These are phyloP conservation scores for Excoecaria agallocha DNA, from an alignment of 345 rosid genomes.

Conservation along the genomic window DNA sequence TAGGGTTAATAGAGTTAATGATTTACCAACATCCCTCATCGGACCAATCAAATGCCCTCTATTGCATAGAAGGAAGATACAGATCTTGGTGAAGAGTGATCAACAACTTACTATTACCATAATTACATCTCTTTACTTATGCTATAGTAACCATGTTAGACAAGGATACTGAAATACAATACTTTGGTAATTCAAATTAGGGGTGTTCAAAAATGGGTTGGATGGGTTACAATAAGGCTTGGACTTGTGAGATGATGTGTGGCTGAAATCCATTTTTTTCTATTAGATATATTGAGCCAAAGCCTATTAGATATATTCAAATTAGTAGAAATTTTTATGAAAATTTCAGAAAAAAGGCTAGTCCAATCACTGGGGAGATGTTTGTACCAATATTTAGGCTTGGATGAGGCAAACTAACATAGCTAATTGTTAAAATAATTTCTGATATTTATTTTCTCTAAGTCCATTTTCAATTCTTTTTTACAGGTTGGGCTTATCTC, in stretches of 20 bases:
- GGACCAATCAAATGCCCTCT: not conserved
- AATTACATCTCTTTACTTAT: not conserved
- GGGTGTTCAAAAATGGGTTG: too few relatives aligned
- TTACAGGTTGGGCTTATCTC: constrained; percentile 88
- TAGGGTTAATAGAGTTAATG: constrained; percentile 4
- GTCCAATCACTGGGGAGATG: not conserved
- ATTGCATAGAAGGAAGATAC: not conserved
- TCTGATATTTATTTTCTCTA: constrained; percentile 19
- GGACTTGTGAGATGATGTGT: too few relatives aligned
- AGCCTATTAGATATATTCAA: not conserved
- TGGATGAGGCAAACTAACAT: not conserved
- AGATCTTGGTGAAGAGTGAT: not conserved
- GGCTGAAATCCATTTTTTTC: too few relatives aligned
- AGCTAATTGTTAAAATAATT: not conserved
- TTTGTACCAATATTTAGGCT: not conserved
- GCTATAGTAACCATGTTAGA: not conserved
- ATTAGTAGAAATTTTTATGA: not conserved
- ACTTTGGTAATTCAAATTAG: too few relatives aligned
- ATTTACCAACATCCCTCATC: not conserved
- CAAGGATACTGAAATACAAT: not conserved
- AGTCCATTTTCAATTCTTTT: not conserved
- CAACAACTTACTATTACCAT: not conserved
- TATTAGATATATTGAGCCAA: too few relatives aligned
- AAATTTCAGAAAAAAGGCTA: not conserved
- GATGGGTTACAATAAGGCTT: too few relatives aligned